Evolutionary conservation across 2,329 filamentous ascomycete species (phyloP).

Genomic region (Exophiala dermatitidis): DNA sequence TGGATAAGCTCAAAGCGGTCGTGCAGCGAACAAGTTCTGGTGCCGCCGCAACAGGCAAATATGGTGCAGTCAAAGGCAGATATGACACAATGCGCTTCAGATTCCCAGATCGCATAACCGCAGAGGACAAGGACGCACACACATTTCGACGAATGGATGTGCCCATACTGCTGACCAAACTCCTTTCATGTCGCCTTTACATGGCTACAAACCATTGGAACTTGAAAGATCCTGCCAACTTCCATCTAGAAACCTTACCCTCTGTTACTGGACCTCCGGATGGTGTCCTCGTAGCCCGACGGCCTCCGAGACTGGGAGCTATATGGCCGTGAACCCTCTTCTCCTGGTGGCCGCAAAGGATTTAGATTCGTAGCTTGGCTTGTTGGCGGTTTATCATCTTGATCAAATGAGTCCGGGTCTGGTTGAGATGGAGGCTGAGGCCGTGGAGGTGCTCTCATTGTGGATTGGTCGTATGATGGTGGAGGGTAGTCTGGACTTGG

Average conservation of each 20-base stretch:
- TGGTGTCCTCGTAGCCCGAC: conserved; percentile 7
- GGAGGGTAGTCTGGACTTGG: conserved; percentile 7
- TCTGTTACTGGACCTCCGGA: conserved; percentile 8
- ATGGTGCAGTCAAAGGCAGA: background rate
- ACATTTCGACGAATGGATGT: background rate
- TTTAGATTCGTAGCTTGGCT: background rate
- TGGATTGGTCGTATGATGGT: conserved; percentile 13
- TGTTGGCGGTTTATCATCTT: conserved; percentile 4
- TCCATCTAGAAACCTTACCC: background rate
- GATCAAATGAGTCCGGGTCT: conserved; percentile 17
- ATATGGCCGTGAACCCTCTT: conserved; percentile 7
- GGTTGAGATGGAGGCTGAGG: conserved; percentile 16
- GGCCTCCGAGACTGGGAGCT: conserved; percentile 10
- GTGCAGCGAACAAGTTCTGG: no score
- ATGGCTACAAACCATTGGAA: no score
- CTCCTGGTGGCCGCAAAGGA: conserved; percentile 7
- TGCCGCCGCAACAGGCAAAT: no score
- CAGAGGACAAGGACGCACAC: background rate
- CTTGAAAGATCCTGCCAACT: background rate
- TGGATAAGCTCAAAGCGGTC: no score
- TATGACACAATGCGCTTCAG: no score
- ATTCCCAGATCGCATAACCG: background rate
- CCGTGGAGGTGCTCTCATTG: conserved; percentile 5
- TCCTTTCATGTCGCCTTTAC: background rate
- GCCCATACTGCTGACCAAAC: background rate